Base-by-base conservation (phyloP, 495 filamentous ascomycete species). In the Xylaria sp. region DNA sequence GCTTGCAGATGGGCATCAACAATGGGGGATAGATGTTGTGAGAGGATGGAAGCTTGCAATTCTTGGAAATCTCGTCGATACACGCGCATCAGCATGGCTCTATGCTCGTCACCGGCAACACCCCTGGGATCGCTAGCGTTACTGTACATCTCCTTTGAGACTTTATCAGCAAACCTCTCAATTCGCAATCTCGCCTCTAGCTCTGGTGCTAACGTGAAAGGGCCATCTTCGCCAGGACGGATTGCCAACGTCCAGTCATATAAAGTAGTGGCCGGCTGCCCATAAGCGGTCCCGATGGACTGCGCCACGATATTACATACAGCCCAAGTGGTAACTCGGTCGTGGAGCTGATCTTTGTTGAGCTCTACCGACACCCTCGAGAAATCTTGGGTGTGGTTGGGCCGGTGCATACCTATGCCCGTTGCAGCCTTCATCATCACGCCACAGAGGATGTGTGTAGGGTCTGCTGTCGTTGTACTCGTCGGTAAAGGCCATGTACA, bases 381-480 rank as follows among this genome's bases (percentile, higher is more conserved):
- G 80, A 97, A 97, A 80, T 97, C 94, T 77, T 97, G 93, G 24
- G 92, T 90, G 80, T 97, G 92, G 50, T 92, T 94, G 9, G 94
- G 94, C 29, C 94, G 90, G 76, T 98, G 94, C 61, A 98, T 87
- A 61, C 94, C 94, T 68, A 95, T 92, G 72, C 95, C 93, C 80
- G 95, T 95, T 17, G 94, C 93, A 65, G 95, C 90, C 78, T 97
- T 94, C 86, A 97, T 92, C 94, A 97, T 95, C 75, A 96, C 87
- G 35, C 94, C 94, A 75, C 91, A 90, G 14, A 97, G 84, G 82
- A 97, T 97, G 75, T 97, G 95, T 0, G 94, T 97, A 2, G 93
- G 93, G 78, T 98, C 94, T 8, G 88, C 89, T 5, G 92, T 92
- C 8, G 93, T 97, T 26, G 91, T 95, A 78, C 91, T 95, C 4